Conservation (phyloP, 345 rosid genomes). For the Acer yangbiense region DNA sequence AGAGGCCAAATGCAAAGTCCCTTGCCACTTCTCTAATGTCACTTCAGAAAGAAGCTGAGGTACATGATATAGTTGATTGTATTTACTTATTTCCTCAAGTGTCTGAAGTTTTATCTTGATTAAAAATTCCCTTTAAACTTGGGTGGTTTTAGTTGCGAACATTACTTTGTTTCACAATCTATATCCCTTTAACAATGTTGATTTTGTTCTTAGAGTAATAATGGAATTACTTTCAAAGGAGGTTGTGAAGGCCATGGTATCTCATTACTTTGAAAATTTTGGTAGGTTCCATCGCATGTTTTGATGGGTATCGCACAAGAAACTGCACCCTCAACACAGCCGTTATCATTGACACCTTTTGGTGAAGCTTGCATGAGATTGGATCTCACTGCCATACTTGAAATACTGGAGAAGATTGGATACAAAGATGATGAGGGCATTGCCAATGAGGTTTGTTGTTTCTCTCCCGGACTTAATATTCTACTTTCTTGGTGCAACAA, state of each 20-base stretch:
- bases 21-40: slow-evolving; percentile 72
- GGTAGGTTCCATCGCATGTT: slow-evolving; percentile 65
- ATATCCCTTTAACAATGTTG: background rate
- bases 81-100: background rate
- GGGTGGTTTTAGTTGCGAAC: no score
- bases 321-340: slow-evolving; percentile 44
- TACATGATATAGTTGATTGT: slow-evolving; percentile 21
- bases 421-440: slow-evolving; percentile 95
- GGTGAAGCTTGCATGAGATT: slow-evolving; percentile 86
- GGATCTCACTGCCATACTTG: slow-evolving; percentile 90
- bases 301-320: slow-evolving; percentile 64
- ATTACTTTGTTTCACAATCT: background rate
- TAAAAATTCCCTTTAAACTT: background rate
- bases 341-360: slow-evolving; percentile 60
- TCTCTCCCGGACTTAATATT: slow-evolving; percentile 7
- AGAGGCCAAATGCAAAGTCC: slow-evolving; percentile 93
- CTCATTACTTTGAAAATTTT: slow-evolving; percentile 25
- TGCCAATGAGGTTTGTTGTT: slow-evolving; percentile 72
- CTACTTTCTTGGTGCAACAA: slow-evolving; percentile 1
- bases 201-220: slow-evolving; percentile 4
- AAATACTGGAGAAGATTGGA: slow-evolving; percentile 76
- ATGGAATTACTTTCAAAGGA: background rate
- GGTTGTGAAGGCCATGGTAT: slow-evolving; percentile 8
- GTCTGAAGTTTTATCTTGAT: background rate
- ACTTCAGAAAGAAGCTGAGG: slow-evolving; percentile 85